Base-by-base conservation (phyloP, 805 yeast genomes). In the Kazachstania psychrophila region DNA sequence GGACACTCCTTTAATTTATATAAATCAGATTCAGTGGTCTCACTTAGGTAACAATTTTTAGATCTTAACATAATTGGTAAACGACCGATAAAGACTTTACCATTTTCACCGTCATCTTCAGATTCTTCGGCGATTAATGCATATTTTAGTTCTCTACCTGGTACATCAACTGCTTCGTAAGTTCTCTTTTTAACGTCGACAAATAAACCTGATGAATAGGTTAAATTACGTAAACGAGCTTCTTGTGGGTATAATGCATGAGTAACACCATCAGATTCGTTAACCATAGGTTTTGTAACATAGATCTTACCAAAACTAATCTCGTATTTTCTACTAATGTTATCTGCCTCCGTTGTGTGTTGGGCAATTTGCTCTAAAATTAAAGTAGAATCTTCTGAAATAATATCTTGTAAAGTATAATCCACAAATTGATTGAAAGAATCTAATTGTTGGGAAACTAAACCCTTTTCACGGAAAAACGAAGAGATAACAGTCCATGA, bases 231-330 rank as follows among this genome's bases (percentile, higher is more conserved):
- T 46, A 92, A 71, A 52, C 99, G 75, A 6, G 98, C 97, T 62
- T 92, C 99, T 64, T 94, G 98, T 9, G 99, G 98, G 57, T 84
- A 84, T 79, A 92, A 77, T 11, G 95, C 94, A 54, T 87, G 89
- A n/a, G 97, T 89, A n/a, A 95, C 87, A 68, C 99, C 99, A 66
- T 92, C 99, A 13, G 97, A 95, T 67, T 92, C 99, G 15, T 97
- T 94, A 75, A 92, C 95, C 33, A 95, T 86, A 31, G 99, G 99
- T 54, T 88, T 83, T 18, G 97, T 87, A 48, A 92, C 77, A 63
- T 83, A 92, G 53, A 94, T 92, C 61, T 89, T 94, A 47, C 98
- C 99, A 64, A 92, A 92, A n/a, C 88, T 78, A 58, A 92, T 92
- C 63, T 89, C 96, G 54, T 87, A 94, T 47, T 96, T 76, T 65